Evolutionary conservation across 306 rosid genomes (phyloP), one percentile per base, ranked within the genome.

Genomic region (Comarum palustre): DNA sequence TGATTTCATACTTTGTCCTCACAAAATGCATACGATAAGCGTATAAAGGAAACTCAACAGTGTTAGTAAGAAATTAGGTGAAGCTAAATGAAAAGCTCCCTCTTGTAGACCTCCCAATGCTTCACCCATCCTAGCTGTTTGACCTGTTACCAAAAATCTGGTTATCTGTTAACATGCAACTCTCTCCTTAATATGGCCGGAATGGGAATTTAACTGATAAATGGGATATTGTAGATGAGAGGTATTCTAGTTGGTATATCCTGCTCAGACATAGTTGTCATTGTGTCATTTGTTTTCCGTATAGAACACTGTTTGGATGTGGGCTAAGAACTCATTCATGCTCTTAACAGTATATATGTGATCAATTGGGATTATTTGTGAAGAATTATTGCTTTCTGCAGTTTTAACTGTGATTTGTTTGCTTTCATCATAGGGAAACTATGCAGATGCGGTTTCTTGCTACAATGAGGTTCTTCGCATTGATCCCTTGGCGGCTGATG

Each of bases 401-500:
- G 17, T 73, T 46, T 59, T 72, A 39, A 81, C 11, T 47, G 11
- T 51, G 42, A 45, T 72, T 34, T 38, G 8, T 58, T 15, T 54
- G 29, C 42, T 22, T 59, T 65, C 41, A 60, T 77, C 32, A 70
- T 81, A 95, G 99, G 99, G 99, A 52, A 95, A 90, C 77, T 95
- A 91, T 72, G 90, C 88, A 57, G 99, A 95, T 88, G 99, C 99
- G 57, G 90, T 95, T 77, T 90, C 97, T 32, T 95, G 99, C 86
- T 95, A 95, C 85, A 95, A 90, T 69, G 99, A 95, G 81, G 97
- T 95, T 50, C 97, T 95, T 66, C 95, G 97, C 57, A 92, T 95
- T 76, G 99, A 95, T 81, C 97, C 99, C 66, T 74, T 95, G 89
- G 99, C 99, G 63, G 99, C 96, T 71, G 99, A 95, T 78, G 96